Evolutionary conservation across 345 rosid genomes (phyloP), one percentile per base, ranked within the genome.

Genomic region (Citrus cavaleriei): DNA sequence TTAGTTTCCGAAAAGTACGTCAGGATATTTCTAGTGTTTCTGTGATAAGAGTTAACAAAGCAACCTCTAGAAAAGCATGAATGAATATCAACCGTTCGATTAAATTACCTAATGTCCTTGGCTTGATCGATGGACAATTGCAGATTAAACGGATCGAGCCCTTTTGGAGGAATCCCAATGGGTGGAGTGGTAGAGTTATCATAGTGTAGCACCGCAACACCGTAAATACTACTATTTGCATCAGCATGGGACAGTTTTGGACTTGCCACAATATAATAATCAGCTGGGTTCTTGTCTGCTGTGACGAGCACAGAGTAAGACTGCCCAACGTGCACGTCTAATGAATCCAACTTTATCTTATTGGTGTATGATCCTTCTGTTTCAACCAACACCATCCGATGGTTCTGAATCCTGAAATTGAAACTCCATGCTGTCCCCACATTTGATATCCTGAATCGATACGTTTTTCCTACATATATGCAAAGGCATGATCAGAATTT

Each of bases 241-340:
- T 60, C 10, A 32, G 35, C 27, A 30, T 78, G 72, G 10, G 64
- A 70, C 81, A 85, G 14, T 63, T 85, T 89, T 6, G 95, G 89
- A 10, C 85, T 80, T 35, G 87, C 96, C 37, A 85, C 92, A 0
- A 91, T 79, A 85, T 86, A 89, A 72, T 85, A 91, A 61, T 85
- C 90, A 22, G 81, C 78, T 0, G 83, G 70, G 14, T 77, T 62
- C 72, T 85, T 88, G 69, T 88, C 86, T 9, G 91, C 87, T 32
- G 90, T 87, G 82, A 91, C 79, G 19, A 91, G 90, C 68, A 91
- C 88, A 3, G 91, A 91, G 88, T 88, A 91, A 74, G 93, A 88
- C 74, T 91, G 95, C 49, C 91, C 93, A 22, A 91, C 89, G 40
- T 89, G 91, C 14, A 88, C 86, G 12, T 91, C 93, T 0, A 88